These are phyloP conservation scores for Brachypodium distachyon DNA, from an alignment of 202 grass and related monocot species.

Conservation along the genomic window DNA sequence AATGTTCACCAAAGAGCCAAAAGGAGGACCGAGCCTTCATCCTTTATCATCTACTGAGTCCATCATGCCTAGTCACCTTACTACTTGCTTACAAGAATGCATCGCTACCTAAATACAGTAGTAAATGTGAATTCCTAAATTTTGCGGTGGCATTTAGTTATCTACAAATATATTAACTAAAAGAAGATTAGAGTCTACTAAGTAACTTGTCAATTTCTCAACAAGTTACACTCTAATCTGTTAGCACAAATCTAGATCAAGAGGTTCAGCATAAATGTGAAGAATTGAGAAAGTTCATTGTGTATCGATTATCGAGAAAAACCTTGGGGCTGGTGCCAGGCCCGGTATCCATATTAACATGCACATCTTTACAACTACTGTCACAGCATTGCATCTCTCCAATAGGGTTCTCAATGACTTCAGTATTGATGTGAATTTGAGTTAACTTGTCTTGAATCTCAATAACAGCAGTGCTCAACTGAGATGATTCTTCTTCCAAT, in stretches of 20 bases:
- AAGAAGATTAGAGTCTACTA: not conserved
- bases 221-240: not conserved
- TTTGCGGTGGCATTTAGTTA: not conserved
- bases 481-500: slow-evolving; percentile 72
- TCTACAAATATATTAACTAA: not conserved
- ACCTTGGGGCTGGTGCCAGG: slow-evolving; percentile 40
- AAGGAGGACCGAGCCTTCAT: not conserved
- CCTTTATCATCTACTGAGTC: not conserved
- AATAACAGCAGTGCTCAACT: slow-evolving; percentile 33
- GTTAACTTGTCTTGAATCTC: slow-evolving; percentile 59
- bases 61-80: not conserved
- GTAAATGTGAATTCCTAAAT: not conserved
- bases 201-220: slow-evolving; percentile 1
- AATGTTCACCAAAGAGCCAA: not conserved
- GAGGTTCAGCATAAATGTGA: slow-evolving; percentile 6
- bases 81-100: not conserved
- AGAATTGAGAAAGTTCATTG: not conserved
- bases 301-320: slow-evolving; percentile 7
- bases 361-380: slow-evolving; percentile 74
- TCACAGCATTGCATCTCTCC: slow-evolving; percentile 38
- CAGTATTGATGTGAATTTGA: slow-evolving; percentile 30
- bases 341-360: slow-evolving; percentile 50
- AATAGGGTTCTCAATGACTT: slow-evolving; percentile 15
- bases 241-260: slow-evolving; percentile 9
- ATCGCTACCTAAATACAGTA: not conserved